Conservation (phyloP, 306 rosid genomes). For the Echinosophora koreensis region DNA sequence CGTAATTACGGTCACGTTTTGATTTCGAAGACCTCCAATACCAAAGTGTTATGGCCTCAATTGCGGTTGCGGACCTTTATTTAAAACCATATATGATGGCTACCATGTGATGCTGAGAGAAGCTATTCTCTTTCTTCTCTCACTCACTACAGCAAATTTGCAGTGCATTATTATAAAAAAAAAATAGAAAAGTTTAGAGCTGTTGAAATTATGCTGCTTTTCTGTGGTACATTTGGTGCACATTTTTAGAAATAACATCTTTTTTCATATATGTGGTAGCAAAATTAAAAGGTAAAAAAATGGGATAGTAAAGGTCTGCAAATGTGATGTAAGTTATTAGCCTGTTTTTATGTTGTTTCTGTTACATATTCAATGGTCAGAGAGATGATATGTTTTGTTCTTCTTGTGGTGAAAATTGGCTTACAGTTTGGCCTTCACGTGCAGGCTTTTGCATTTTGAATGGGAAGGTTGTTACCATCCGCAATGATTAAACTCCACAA, state of each 20-base stretch:
- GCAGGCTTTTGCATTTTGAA: constrained; percentile 3
- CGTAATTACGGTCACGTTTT: too few species aligned
- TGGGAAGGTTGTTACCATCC: background rate
- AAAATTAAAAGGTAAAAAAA: too few species aligned
- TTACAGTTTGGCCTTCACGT: constrained; percentile 47
- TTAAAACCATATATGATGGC: too few species aligned
- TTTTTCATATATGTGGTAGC: too few species aligned
- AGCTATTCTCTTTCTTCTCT: background rate
- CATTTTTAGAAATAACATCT: background rate
- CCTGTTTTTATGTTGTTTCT: background rate
- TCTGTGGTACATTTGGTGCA: too few species aligned
- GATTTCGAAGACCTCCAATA: too few species aligned
- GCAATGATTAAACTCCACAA: background rate
- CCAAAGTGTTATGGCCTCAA: too few species aligned
- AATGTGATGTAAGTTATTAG: too few species aligned
- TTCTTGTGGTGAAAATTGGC: constrained; percentile 33
- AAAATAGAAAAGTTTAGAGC: too few species aligned
- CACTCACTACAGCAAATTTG: background rate
- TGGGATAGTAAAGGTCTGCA: too few species aligned
- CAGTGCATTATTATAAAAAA: background rate
- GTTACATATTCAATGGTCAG: background rate
- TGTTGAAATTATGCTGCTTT: too few species aligned
- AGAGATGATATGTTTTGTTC: constrained; percentile 41
- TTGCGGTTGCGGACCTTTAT: too few species aligned
- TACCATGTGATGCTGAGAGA: background rate